Conservation (phyloP, 345 rosid genomes). For the Linum usitatissimum region DNA sequence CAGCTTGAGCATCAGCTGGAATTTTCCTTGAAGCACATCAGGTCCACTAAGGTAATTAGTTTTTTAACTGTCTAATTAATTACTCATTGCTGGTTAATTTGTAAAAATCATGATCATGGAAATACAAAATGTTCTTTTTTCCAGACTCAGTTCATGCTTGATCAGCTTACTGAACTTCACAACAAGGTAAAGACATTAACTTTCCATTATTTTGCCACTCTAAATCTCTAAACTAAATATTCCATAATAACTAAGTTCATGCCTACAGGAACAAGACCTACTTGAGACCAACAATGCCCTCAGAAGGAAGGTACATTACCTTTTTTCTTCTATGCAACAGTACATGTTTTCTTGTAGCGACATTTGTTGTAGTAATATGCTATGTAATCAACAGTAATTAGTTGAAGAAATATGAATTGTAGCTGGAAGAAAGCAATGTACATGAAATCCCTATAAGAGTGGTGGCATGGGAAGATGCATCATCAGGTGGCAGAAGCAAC, state of each 20-base stretch:
- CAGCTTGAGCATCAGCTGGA: constrained; percentile 71
- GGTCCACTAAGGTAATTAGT: constrained; percentile 53
- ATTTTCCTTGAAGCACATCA: constrained; percentile 57
- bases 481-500: constrained; percentile 8
- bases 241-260: neutral
- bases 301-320: constrained; percentile 32
- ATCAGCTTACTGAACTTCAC: constrained; percentile 39
- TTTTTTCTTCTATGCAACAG: too few relatives aligned
- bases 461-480: constrained; percentile 33
- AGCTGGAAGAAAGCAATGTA: constrained; percentile 37
- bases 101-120: neutral
- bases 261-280: constrained; percentile 37
- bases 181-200: constrained; percentile 27
- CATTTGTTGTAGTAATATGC: neutral
- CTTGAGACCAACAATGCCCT: constrained; percentile 34
- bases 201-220: neutral
- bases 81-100: too few relatives aligned
- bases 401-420: neutral
- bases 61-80: neutral
- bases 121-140: neutral
- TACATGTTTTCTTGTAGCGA: too few relatives aligned
- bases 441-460: constrained; percentile 19
- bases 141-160: constrained; percentile 50
- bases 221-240: neutral
- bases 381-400: neutral